A percentile compares a stretch with the other conserved stretches of the same genome.
These are phyloP conservation scores for Coccomyxa subellipsoidea DNA, from an alignment of 163 green algal species.

Conservation along the genomic window DNA sequence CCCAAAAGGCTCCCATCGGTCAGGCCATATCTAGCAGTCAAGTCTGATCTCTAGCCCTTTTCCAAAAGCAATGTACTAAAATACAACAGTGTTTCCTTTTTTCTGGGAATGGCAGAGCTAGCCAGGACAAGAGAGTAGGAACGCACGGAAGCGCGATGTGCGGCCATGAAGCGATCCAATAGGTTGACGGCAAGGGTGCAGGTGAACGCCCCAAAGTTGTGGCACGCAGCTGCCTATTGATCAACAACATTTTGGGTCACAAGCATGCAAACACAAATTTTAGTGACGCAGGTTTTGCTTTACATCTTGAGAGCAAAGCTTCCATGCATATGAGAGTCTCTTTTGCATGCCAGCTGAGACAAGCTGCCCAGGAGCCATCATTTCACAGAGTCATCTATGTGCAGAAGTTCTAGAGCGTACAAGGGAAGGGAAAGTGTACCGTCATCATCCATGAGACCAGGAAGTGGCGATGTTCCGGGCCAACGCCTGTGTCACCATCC, in stretches of 20 bases:
- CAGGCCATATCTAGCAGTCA: too few species aligned
- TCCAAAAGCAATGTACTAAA: too few species aligned
- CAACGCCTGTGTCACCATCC: not conserved
- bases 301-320: not conserved
- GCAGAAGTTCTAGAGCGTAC: not conserved
- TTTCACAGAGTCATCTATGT: too few species aligned
- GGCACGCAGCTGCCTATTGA: not conserved
- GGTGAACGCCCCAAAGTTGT: not conserved
- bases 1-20: too few species aligned
- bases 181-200: slow-evolving; percentile 2
- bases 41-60: too few species aligned
- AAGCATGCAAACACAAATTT: not conserved
- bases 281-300: not conserved
- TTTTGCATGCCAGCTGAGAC: not conserved
- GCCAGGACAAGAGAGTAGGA: not conserved
- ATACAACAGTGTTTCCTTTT: too few species aligned
- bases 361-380: too few species aligned
- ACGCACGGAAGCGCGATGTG: not conserved
- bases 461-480: not conserved
- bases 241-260: not conserved
- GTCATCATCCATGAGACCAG: slow-evolving; percentile 1
- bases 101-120: too few species aligned
- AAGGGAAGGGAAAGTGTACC: not conserved
- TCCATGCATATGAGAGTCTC: not conserved
- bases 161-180: slow-evolving; percentile 7